Conservation (phyloP, 176 grass and related monocot genomes). For the Avena eriantha region DNA sequence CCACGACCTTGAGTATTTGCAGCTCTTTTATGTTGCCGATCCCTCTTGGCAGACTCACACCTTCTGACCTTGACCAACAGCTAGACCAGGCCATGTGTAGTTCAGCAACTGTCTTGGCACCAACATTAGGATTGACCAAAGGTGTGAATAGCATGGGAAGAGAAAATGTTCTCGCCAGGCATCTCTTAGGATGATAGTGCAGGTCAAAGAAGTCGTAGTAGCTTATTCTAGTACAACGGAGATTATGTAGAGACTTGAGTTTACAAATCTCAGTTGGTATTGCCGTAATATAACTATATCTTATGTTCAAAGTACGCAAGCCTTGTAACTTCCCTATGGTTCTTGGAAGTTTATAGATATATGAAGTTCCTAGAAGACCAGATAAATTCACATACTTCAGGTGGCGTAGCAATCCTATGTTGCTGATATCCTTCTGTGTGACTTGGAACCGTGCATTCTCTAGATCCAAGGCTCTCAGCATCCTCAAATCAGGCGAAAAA, state of each 20-base stretch:
- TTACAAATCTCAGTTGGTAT: background rate
- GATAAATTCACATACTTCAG: slow-evolving; percentile 4
- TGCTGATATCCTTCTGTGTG: background rate
- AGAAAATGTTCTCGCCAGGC: background rate
- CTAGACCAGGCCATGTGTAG: background rate
- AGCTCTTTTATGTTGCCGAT: background rate
- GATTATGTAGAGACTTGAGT: background rate
- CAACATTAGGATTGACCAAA: background rate
- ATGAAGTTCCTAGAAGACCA: background rate
- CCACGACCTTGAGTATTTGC: background rate
- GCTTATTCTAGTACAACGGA: background rate
- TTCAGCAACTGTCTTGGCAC: background rate
- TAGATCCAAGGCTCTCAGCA: slow-evolving; percentile 27
- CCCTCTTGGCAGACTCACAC: slow-evolving; percentile 24
- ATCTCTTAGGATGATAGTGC: background rate
- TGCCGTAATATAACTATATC: background rate
- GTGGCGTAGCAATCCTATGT: background rate
- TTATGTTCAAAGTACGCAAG: background rate
- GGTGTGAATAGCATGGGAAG: background rate
- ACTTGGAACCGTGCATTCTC: background rate
- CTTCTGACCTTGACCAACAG: accelerated
- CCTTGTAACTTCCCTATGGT: slow-evolving; percentile 28
- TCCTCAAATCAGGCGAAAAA: background rate
- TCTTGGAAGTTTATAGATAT: slow-evolving; percentile 29
- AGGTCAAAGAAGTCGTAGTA: background rate